Conservation (phyloP, 441 rosid species). For the Adansonia grandidieri region DNA sequence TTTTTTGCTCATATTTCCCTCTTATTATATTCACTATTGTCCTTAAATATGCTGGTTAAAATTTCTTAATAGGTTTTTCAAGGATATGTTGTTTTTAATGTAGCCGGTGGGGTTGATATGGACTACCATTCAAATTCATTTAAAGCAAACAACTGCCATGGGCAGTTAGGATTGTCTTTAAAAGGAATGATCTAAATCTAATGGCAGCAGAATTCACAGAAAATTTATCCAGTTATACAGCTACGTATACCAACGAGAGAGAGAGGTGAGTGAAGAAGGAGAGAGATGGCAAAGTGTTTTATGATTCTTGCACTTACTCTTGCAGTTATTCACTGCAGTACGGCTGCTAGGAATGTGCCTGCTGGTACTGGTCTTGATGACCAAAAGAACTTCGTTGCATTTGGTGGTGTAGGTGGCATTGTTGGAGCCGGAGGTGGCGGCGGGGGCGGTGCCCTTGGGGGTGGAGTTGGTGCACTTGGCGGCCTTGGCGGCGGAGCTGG, state of each 20-base stretch:
- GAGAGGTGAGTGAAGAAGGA: neutral
- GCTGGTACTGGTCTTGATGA: conserved; percentile 53
- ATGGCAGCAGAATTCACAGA: neutral
- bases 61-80: neutral
- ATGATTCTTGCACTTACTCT: conserved; percentile 32
- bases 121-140: conserved; percentile 31
- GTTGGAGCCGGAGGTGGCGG: conserved; percentile 49
- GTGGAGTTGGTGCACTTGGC: conserved; percentile 24
- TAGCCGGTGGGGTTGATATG: conserved; percentile 18
- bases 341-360: conserved; percentile 41
- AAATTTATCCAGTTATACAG: neutral
- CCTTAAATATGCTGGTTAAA: too few relatives aligned
- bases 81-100: conserved; percentile 8
- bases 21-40: neutral
- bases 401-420: conserved; percentile 66
- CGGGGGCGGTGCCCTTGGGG: conserved; percentile 31
- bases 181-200: conserved; percentile 23
- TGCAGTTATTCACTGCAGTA: conserved; percentile 30
- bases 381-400: conserved; percentile 59
- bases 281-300: conserved; percentile 27
- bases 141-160: conserved; percentile 30
- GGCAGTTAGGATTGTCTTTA: conserved; percentile 27
- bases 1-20: too few relatives aligned
- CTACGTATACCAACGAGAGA: neutral
- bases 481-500: conserved; percentile 46